phyloP scores from a whole-genome alignment of 1,139 yeast genomes.

The Suhomyces panamericanus region DNA sequence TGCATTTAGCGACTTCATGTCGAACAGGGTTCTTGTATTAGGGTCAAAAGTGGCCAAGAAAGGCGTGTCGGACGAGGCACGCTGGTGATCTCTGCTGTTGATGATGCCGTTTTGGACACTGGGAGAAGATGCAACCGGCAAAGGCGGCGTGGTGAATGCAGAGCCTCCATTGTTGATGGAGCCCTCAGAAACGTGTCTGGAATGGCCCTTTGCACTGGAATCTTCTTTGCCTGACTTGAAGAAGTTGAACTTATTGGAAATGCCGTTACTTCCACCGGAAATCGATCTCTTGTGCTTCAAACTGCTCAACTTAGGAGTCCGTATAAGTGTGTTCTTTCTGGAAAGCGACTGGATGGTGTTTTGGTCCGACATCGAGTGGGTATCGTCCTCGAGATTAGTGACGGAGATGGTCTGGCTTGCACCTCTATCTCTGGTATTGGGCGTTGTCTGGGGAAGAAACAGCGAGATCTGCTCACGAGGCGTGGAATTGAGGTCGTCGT shows the following conservation, averaged over 20 bases:
- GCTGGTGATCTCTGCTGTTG: constrained; percentile 27
- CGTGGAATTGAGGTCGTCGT: constrained; percentile 7
- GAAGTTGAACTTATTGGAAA: constrained; percentile 34
- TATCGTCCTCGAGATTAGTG: constrained; percentile 36
- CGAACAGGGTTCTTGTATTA: constrained; percentile 17
- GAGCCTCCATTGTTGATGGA: constrained; percentile 33
- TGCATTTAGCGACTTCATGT: constrained; percentile 35
- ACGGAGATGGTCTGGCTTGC: constrained; percentile 34
- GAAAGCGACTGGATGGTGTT: constrained; percentile 16
- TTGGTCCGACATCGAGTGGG: constrained; percentile 5
- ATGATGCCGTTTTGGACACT: constrained; percentile 11
- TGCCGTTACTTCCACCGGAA: constrained; percentile 36
- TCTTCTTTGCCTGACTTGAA: constrained; percentile 31
- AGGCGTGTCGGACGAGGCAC: constrained; percentile 44
- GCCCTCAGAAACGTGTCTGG: constrained; percentile 46
- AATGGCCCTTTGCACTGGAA: constrained; percentile 24
- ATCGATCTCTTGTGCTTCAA: constrained; percentile 45
- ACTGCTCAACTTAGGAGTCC: constrained; percentile 33
- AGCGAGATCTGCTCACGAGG: constrained; percentile 11
- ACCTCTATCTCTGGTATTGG: constrained; percentile 10
- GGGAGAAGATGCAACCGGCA: constrained; percentile 30
- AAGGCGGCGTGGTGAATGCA: constrained; percentile 48
- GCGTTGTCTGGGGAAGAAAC: constrained; percentile 6
- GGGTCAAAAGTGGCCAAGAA: constrained; percentile 20
- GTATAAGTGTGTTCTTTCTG: constrained; percentile 32